Evolutionary conservation across 139 green algal genomes (phyloP).

Genomic region (Pedinophyceae sp.): DNA sequence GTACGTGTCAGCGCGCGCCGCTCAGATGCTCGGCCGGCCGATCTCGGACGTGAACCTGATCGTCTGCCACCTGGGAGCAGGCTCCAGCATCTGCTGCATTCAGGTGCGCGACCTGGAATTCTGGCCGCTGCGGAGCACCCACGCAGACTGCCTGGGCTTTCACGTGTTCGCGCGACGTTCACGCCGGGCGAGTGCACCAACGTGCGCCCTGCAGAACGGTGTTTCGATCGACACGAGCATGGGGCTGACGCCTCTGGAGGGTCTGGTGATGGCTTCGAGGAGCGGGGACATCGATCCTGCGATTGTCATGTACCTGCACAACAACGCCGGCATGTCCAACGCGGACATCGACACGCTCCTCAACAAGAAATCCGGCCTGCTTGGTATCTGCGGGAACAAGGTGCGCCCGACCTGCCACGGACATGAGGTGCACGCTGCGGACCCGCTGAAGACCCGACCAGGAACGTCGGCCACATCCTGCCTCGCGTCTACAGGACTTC

Average conservation of each 20-base stretch:
- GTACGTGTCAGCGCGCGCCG: constrained; percentile 44
- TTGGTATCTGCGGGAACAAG: constrained; percentile 37
- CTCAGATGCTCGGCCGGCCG: constrained; percentile 33
- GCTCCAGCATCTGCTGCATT: constrained; percentile 56
- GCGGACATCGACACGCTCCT: constrained; percentile 41
- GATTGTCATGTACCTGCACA: constrained; percentile 28
- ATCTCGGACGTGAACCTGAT: constrained; percentile 51
- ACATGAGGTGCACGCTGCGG: too few species aligned
- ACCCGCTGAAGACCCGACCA: too few species aligned
- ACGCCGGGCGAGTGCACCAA: too few species aligned
- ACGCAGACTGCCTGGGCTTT: too few species aligned
- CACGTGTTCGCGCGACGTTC: too few species aligned
- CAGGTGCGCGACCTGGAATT: constrained; percentile 4
- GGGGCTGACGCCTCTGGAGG: constrained; percentile 69
- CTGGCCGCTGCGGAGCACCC: not conserved
- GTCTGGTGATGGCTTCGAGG: constrained; percentile 47
- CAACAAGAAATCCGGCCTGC: constrained; percentile 68
- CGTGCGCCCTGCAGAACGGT: constrained; percentile 47
- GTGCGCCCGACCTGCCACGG: too few species aligned
- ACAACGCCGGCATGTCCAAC: constrained; percentile 13
- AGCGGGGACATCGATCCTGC: constrained; percentile 62
- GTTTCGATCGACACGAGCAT: constrained; percentile 61
- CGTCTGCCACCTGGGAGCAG: constrained; percentile 61
- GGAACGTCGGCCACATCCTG: too few species aligned
- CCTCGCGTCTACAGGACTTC: too few species aligned